Conservation (phyloP, 1,284 basidiomycete species). For the Apiotrichum gracile region DNA sequence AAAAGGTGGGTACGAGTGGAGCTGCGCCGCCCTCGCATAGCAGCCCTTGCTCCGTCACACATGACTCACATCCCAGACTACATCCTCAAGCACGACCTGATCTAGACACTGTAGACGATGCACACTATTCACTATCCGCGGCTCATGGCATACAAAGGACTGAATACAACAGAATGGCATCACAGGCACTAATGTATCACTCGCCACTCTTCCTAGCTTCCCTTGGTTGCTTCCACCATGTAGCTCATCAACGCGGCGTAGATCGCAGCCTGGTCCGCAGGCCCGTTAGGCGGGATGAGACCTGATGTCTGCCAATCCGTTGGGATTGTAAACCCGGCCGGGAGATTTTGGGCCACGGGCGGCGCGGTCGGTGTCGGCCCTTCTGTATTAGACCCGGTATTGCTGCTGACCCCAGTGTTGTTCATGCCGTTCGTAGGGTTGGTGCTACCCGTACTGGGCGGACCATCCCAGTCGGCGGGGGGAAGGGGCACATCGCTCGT, state of each 20-base stretch:
- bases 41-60: background rate
- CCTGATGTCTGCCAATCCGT: background rate
- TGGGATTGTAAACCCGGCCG: background rate
- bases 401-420: too few species aligned
- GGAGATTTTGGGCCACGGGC: too few species aligned
- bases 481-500: background rate
- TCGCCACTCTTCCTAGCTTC: background rate
- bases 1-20: constrained; percentile 50
- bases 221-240: constrained; percentile 25
- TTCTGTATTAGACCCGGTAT: too few species aligned
- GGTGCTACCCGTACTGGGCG: too few species aligned
- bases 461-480: background rate
- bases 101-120: constrained; percentile 12
- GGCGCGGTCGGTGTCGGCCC: background rate
- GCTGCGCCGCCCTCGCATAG: background rate
- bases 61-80: constrained; percentile 22
- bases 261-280: constrained; percentile 20
- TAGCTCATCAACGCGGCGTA: constrained; percentile 27
- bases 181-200: too few species aligned
- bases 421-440: too few species aligned
- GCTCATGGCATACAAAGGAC: background rate
- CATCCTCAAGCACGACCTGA: constrained; percentile 31
- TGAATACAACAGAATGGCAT: too few species aligned
- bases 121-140: background rate
- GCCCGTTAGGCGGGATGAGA: background rate